Base-by-base conservation (phyloP, 352 stramenopile species). In the Phytopythium vexans region DNA sequence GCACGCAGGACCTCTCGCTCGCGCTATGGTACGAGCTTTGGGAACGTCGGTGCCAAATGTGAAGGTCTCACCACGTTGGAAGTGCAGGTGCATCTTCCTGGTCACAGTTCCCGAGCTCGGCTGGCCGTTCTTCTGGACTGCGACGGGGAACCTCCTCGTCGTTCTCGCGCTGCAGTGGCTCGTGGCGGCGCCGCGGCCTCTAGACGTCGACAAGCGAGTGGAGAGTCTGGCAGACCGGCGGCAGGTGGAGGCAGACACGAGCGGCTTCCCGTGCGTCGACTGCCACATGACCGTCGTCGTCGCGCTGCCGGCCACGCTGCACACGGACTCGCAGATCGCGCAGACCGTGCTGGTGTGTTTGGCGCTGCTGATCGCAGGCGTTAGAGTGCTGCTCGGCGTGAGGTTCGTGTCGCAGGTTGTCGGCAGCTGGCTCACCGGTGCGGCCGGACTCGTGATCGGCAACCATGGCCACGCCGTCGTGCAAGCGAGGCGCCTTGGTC, bases 201-300 rank as follows among this genome's bases (percentile, higher is more conserved):
- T 90, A 34, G 82, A 92, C 58, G 21, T 87, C 16, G 64, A 82
- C 21, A 15, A 40, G 3, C 52, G 59, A 16, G 52, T 89, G 41
- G 55, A 52, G 53, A 52, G 57, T 4, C n/a, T 58, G 8, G 44
- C 56, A 49, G 60, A 74, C 2, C 58, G 46, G 8, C 45, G 51
- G 9, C 76, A 63, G 35, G 55, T 68, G 1, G 75, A 89, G 39
- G 52, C 68, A 31, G 74, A 89, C 48, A 82, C 73, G 6, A 46
- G 52, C 35, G 78, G 71, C 0, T 89, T 89, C 44, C 78, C 80
- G 1, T 92, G 80, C 35, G 66, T 92, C 4, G 80, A 92, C 66
- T 73, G 67, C 32, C 82, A 92, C 68, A 89, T 92, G 77, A 54
- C 74, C 8, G 57, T 91, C 1, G 79, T 91, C 11, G 74, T 91